A percentile compares a stretch with the other conserved stretches of the same genome.
Conservation (phyloP, 106 monocot species). For the Phalaenopsis aphrodite region DNA sequence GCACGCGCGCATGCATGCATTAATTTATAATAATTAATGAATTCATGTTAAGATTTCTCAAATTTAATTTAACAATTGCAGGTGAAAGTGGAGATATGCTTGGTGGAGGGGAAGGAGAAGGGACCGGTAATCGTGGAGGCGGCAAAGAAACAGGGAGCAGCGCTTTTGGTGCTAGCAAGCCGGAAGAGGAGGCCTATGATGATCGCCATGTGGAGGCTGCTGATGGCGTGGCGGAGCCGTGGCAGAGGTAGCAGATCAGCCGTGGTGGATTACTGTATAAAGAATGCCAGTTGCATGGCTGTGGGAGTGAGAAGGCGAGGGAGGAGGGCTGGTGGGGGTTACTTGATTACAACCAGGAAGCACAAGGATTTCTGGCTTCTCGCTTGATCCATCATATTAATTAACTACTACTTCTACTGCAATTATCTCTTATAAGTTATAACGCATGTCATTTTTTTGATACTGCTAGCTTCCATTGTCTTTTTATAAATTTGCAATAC, state of each 20-base stretch:
- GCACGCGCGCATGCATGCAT: not conserved
- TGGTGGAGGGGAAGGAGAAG: slow-evolving; percentile 33
- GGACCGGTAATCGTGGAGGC: slow-evolving; percentile 42
- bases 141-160: slow-evolving; percentile 23
- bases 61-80: not conserved
- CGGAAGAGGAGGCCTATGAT: slow-evolving; percentile 21
- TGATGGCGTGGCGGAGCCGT: slow-evolving; percentile 20
- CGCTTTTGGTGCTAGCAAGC: slow-evolving; percentile 35
- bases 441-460: too few relatives aligned
- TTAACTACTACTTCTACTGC: too few relatives aligned
- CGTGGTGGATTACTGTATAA: slow-evolving; percentile 35
- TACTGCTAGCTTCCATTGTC: too few relatives aligned
- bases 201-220: slow-evolving; percentile 20
- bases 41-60: too few relatives aligned
- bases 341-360: slow-evolving; percentile 30
- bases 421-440: too few relatives aligned
- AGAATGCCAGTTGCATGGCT: slow-evolving; percentile 38
- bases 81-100: slow-evolving; percentile 33
- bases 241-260: not conserved
- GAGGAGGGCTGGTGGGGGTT: slow-evolving; percentile 26
- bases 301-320: slow-evolving; percentile 34
- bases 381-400: slow-evolving; percentile 12
- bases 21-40: not conserved
- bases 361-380: slow-evolving; percentile 55
- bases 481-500: too few relatives aligned